Percentiles rank a stretch among this genome's conserved stretches.
phyloP scores from a whole-genome alignment of 208 protist genomes.

The Trichomonas tenax region DNA sequence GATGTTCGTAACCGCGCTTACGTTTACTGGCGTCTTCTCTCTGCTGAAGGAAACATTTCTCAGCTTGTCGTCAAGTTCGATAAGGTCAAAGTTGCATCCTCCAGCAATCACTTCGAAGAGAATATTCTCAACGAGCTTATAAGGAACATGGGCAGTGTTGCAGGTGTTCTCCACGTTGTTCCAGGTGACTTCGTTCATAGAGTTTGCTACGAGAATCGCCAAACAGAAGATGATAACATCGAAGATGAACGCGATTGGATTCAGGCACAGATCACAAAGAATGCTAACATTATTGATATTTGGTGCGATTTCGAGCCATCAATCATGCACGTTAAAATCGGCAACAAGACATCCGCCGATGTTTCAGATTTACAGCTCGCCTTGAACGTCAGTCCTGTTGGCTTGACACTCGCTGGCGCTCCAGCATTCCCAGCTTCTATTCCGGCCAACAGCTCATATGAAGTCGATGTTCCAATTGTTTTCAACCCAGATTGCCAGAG shows the following conservation, averaged over 20 bases:
- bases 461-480: not conserved
- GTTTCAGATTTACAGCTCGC: not conserved
- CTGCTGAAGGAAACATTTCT: conserved; percentile 75
- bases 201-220: not conserved
- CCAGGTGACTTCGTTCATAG: not conserved
- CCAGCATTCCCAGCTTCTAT: not conserved
- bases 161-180: not conserved
- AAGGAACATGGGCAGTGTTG: not conserved
- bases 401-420: not conserved
- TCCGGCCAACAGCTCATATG: not conserved
- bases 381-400: not conserved
- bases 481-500: not conserved
- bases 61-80: conserved; percentile 50
- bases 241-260: not conserved
- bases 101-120: not conserved
- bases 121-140: not conserved
- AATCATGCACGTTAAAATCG: not conserved
- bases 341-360: not conserved
- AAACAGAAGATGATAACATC: not conserved
- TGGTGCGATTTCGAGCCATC: not conserved
- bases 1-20: conserved; percentile 94
- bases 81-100: not conserved
- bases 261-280: not conserved
- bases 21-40: conserved; percentile 95
- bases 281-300: not conserved